Conservation (phyloP, 2,329 filamentous ascomycete genomes). For the Stemphylium vesicarium region DNA sequence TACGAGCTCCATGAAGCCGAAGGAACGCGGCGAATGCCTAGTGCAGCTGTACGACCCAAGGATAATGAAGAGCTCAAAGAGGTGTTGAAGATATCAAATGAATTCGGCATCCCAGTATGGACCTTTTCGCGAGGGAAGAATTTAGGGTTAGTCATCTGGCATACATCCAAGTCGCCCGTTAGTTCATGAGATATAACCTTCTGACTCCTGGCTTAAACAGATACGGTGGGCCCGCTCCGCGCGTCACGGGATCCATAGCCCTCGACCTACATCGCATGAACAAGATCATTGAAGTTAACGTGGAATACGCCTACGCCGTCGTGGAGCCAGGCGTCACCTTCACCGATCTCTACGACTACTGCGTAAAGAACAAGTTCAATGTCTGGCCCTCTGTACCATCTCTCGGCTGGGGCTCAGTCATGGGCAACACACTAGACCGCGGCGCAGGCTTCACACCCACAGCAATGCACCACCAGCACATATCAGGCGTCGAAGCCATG, state of each 20-base stretch:
- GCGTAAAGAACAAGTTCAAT: slow-evolving; percentile 36
- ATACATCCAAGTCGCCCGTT: neutral
- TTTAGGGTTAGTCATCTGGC: slow-evolving; percentile 40
- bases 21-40: slow-evolving; percentile 50
- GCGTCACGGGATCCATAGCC: slow-evolving; percentile 46
- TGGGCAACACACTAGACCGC: slow-evolving; percentile 50
- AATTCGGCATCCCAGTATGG: slow-evolving; percentile 41
- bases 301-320: slow-evolving; percentile 54
- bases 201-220: slow-evolving; percentile 9
- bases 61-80: slow-evolving; percentile 29
- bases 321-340: slow-evolving; percentile 49
- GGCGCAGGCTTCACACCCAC: slow-evolving; percentile 52
- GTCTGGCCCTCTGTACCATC: slow-evolving; percentile 45
- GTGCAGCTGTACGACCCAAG: slow-evolving; percentile 52
- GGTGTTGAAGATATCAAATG: slow-evolving; percentile 31
- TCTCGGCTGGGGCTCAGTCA: slow-evolving; percentile 44
- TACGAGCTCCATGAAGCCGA: slow-evolving; percentile 55
- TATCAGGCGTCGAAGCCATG: slow-evolving; percentile 48
- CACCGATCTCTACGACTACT: slow-evolving; percentile 42
- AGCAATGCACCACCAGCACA: slow-evolving; percentile 47
- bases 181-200: neutral
- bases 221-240: slow-evolving; percentile 41
- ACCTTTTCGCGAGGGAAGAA: slow-evolving; percentile 42
- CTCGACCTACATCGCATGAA: slow-evolving; percentile 52
- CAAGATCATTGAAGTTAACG: slow-evolving; percentile 54